Percentiles rank a stretch among this genome's conserved stretches.
Evolutionary conservation across 495 filamentous ascomycete species (phyloP).

Genomic region (Hypoxylon rickii): DNA sequence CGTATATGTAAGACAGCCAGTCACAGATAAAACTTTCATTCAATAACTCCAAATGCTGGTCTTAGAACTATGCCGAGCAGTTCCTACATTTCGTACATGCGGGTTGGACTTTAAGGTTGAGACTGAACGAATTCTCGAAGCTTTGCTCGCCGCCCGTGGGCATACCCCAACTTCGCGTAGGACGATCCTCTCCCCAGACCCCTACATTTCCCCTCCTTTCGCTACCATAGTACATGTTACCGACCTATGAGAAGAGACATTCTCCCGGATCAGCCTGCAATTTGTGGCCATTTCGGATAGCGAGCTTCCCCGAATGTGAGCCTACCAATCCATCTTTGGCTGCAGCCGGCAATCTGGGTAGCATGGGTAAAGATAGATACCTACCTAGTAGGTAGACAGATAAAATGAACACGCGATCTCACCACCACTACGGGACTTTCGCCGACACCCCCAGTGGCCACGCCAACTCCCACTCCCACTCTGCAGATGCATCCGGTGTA

Average conservation of each 20-base stretch:
- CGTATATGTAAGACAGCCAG: too few species aligned
- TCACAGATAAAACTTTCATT: too few species aligned
- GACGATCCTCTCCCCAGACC: conserved; percentile 5
- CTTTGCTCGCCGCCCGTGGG: not conserved
- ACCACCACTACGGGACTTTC: conserved; percentile 33
- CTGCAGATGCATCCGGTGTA: conserved; percentile 20
- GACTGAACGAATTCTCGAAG: not conserved
- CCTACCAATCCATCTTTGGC: too few species aligned
- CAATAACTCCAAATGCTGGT: too few species aligned
- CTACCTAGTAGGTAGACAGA: conserved; percentile 12
- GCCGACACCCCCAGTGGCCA: conserved; percentile 8
- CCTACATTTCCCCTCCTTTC: conserved; percentile 28
- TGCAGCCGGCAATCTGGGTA: conserved; percentile 19
- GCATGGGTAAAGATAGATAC: conserved; percentile 16
- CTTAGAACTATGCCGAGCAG: too few species aligned
- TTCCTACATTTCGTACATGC: too few species aligned
- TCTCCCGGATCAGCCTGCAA: conserved; percentile 30
- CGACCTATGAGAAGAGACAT: conserved; percentile 27
- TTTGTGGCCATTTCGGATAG: conserved; percentile 24
- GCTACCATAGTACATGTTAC: not conserved
- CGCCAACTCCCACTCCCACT: not conserved
- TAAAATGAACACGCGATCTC: conserved; percentile 33
- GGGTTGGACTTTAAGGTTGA: not conserved
- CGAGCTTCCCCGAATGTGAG: too few species aligned
- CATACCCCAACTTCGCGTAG: conserved; percentile 1